A percentile compares a stretch with the other conserved stretches of the same genome.
phyloP scores from a whole-genome alignment of 2,329 filamentous ascomycete genomes.

The Aschersonia sp. region DNA sequence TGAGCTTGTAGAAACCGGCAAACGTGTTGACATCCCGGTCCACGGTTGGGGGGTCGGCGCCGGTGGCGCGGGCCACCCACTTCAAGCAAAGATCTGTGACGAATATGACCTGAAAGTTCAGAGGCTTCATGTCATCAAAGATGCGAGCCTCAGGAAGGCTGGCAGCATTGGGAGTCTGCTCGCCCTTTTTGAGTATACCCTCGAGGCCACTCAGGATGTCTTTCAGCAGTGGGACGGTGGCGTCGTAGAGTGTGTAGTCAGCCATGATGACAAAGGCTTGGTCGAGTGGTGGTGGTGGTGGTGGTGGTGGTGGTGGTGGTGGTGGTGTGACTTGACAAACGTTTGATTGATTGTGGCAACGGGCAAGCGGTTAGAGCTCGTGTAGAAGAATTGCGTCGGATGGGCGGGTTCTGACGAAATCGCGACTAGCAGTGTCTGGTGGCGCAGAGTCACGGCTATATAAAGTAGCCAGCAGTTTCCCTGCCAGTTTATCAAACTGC shows the following conservation, averaged over 20 bases:
- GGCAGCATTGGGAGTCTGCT: conserved; percentile 15
- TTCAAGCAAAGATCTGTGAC: conserved; percentile 15
- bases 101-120: conserved; percentile 24
- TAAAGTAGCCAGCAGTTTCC: neutral
- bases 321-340: neutral
- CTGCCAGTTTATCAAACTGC: neutral
- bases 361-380: neutral
- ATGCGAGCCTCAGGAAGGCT: conserved; percentile 18
- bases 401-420: neutral
- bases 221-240: conserved; percentile 16
- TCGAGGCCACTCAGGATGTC: conserved; percentile 17
- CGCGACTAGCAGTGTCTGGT: neutral
- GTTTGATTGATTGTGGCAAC: neutral
- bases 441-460: neutral
- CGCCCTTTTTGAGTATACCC: conserved; percentile 21
- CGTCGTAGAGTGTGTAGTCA: conserved; percentile 25
- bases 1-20: conserved; percentile 18
- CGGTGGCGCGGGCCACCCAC: conserved; percentile 18
- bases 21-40: conserved; percentile 17
- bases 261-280: conserved; percentile 10
- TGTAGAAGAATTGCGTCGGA: neutral
- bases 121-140: conserved; percentile 26
- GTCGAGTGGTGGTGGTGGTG: too few species aligned
- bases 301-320: too few species aligned
- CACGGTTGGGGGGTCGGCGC: conserved; percentile 12